These are phyloP conservation scores for Plenodomus tracheiphilus DNA, from an alignment of 2,329 filamentous ascomycete species.

Conservation along the genomic window DNA sequence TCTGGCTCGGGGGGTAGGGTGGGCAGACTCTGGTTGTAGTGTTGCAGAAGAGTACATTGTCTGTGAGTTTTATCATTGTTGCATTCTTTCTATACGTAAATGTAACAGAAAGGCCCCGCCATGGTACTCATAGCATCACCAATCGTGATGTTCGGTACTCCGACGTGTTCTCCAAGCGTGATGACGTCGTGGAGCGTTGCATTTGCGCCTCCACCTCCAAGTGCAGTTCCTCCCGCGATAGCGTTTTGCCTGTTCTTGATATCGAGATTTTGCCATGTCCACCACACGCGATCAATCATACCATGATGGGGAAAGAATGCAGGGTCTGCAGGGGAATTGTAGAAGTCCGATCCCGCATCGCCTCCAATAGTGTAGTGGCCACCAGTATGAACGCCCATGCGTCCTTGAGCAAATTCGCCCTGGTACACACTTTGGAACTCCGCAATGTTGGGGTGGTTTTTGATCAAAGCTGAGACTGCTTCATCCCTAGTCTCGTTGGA, in stretches of 20 bases:
- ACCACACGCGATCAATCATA: constrained; percentile 53
- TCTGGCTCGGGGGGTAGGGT: constrained; percentile 29
- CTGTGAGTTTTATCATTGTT: too few relatives aligned
- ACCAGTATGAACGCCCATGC: constrained; percentile 49
- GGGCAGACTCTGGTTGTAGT: constrained; percentile 11
- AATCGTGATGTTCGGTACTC: constrained; percentile 36
- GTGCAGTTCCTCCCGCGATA: constrained; percentile 41
- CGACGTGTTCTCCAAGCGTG: constrained; percentile 43
- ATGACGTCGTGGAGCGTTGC: constrained; percentile 51
- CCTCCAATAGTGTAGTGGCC: constrained; percentile 48
- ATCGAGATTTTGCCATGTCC: constrained; percentile 55
- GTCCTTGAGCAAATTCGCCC: constrained; percentile 37
- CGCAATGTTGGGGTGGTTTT: constrained; percentile 26
- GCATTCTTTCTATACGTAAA: constrained; percentile 16
- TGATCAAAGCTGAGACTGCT: constrained; percentile 28
- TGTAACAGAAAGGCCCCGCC: constrained; percentile 51
- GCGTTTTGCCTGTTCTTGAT: constrained; percentile 39
- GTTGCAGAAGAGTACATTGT: neutral
- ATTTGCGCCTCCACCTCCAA: constrained; percentile 38
- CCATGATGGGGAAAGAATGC: constrained; percentile 54
- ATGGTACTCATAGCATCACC: constrained; percentile 48
- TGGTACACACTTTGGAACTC: constrained; percentile 45
- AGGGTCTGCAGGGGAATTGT: constrained; percentile 51
- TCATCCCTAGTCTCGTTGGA: constrained; percentile 27
- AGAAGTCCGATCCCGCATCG: constrained; percentile 39